Evolutionary conservation across 352 stramenopile genomes (phyloP), one percentile per base, ranked within the genome.

Genomic region (Globisporangium paddicum): DNA sequence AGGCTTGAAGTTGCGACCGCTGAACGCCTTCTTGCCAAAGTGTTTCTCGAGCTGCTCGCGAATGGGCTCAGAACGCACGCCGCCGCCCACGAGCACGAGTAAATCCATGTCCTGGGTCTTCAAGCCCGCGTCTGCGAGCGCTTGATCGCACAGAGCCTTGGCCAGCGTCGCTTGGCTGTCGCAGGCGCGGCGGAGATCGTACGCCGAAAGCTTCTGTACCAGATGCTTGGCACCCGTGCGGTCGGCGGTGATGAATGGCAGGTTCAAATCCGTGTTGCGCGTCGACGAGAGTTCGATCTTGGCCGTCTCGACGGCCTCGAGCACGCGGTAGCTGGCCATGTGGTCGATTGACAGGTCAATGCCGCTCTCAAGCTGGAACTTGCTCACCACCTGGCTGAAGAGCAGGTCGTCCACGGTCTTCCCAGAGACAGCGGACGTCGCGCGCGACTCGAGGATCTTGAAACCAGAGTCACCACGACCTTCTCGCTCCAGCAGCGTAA

Each of bases 181-280:
- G 16, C 78, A 75, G 41, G 81, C 64, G 8, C 72, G 73, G 2
- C 55, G 58, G 16, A 92, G 63, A 37, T 88, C 74, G 32, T 79
- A 86, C 5, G 70, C 63, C 10, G 79, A 77, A 5, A 92, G 40
- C 53, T 73, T 82, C 40, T 89, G 82, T 18, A 89, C 73, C 25
- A 90, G 67, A 52, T 92, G 82, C 54, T 89, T 90, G 40, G 77
- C 82, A 2, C 82, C 82, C 0, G 70, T 86, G 21, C 66, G 64
- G 55, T 92, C 74, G 2, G 82, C 82, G 0, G 82, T 91, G 62
- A 91, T 89, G 60, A 91, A 91, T 42, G 82, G 82, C 0, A 92
- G 67, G 58, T 92, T 88, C 40, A 90, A 72, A 28, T 89, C 79
- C 2, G 75, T 89, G 55, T 62, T 80, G 21, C 54, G 54, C 1